Evolutionary conservation across 257 asterid genomes (phyloP).

Genomic region (Jacaranda copaia): DNA sequence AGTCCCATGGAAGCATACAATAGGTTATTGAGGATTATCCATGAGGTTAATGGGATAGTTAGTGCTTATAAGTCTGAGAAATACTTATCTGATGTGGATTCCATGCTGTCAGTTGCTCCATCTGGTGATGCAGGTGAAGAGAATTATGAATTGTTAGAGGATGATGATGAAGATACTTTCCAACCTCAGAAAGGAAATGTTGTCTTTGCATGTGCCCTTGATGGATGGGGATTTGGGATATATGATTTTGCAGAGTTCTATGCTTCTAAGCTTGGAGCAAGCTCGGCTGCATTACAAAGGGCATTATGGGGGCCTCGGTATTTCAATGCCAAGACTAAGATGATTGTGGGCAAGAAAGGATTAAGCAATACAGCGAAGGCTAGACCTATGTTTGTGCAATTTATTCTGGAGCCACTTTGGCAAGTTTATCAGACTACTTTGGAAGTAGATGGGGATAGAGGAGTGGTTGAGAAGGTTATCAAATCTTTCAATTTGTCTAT

Average conservation of each 20-base stretch:
- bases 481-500: constrained; percentile 76
- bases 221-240: constrained; percentile 94
- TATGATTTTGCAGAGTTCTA: constrained; percentile 73
- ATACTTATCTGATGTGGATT: constrained; percentile 91
- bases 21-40: constrained; percentile 79
- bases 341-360: constrained; percentile 83
- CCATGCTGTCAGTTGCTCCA: constrained; percentile 67
- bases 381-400: constrained; percentile 88
- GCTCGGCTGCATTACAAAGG: constrained; percentile 63
- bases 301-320: constrained; percentile 95
- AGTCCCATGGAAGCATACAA: constrained; percentile 87
- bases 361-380: constrained; percentile 62
- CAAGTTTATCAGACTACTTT: constrained; percentile 74
- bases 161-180: constrained; percentile 92
- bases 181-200: constrained; percentile 99
- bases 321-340: constrained; percentile 67
- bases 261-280: constrained; percentile 79
- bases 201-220: constrained; percentile 87
- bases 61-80: constrained; percentile 85
- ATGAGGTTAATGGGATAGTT: constrained; percentile 90
- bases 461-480: constrained; percentile 68
- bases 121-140: constrained; percentile 56
- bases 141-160: constrained; percentile 65
- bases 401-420: constrained; percentile 90
- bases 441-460: constrained; percentile 62